Conservation (phyloP, 345 rosid species). For the Toxicodendron radicans region DNA sequence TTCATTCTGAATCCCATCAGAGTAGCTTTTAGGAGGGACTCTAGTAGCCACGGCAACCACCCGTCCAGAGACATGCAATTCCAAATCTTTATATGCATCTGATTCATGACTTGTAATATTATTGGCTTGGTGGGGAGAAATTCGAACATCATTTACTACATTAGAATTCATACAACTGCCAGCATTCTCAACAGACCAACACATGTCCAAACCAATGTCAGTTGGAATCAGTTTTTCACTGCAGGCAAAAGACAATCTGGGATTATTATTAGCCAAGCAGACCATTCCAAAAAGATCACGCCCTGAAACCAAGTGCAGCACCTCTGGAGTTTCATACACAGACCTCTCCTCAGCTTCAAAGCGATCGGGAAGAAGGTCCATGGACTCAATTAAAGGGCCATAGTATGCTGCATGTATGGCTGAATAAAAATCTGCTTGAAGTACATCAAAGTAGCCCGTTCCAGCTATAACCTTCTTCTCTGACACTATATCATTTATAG, state of each 20-base stretch:
- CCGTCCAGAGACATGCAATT: slow-evolving; percentile 72
- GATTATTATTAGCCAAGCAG: slow-evolving; percentile 51
- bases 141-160: slow-evolving; percentile 28
- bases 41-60: slow-evolving; percentile 78
- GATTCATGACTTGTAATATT: slow-evolving; percentile 34
- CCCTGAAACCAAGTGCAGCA: slow-evolving; percentile 92
- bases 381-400: slow-evolving; percentile 79
- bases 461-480: slow-evolving; percentile 72
- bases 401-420: slow-evolving; percentile 76
- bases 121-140: slow-evolving; percentile 30
- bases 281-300: slow-evolving; percentile 92
- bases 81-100: slow-evolving; percentile 85
- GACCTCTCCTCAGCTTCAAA: slow-evolving; percentile 99
- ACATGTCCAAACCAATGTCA: slow-evolving; percentile 27
- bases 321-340: slow-evolving; percentile 64
- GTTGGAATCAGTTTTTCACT: slow-evolving; percentile 43
- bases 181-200: slow-evolving; percentile 33
- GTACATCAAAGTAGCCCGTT: slow-evolving; percentile 64
- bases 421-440: slow-evolving; percentile 85
- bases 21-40: slow-evolving; percentile 53
- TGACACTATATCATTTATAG: slow-evolving; percentile 66
- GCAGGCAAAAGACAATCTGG: slow-evolving; percentile 46
- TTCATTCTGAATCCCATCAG: slow-evolving; percentile 35
- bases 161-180: slow-evolving; percentile 17
- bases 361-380: slow-evolving; percentile 81